Evolutionary conservation across 2,329 filamentous ascomycete species (phyloP), one percentile per base, ranked within the genome.

Genomic region (Fusarium chaquense): DNA sequence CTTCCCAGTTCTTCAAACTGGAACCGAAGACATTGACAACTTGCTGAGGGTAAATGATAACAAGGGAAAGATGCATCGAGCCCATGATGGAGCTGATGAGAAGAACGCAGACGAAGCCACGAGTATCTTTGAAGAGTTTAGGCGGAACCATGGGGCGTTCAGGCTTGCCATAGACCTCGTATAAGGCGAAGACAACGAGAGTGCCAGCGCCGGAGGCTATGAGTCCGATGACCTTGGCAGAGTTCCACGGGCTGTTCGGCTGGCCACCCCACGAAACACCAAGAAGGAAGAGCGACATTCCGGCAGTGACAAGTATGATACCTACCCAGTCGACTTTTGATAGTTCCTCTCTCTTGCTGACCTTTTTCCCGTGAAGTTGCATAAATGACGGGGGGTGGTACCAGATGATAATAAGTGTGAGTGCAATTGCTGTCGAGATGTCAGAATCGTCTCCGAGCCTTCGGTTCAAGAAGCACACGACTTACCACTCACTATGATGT

Each of bases 51-150:
- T 44, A 44, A 24, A 44, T 44, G 2, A 44, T 44, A 5, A 18
- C 11, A 3, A 44, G 41, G 5, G 22, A 24, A 16, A 44, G 41
- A 16, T 44, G 16, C 41, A 44, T 44, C 3, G 41, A 9, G 16
- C 41, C 41, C 41, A 44, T 44, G 15, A 44, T 26, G 9, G 41
- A 44, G 16, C 41, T 28, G 16, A 44, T 26, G 3, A 44, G 15
- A 28, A 44, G 41, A 26, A 44, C 24, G 10, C 41, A 44, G 41
- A 44, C 22, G 16, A 44, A 44, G 16, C 41, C 41, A 7, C 41
- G 41, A 1, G 0, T 1, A 28, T 44, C 41, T 10, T 28, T 24
- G 2, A 44, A 44, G 0, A 44, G 41, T 3, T 0, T 26, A 11
- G 41, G 41, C 3, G 41, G 41, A 3, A 44, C 10, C 22, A 44